Evolutionary conservation across 1,284 basidiomycete species (phyloP), one percentile per base, ranked within the genome.

Genomic region (Volvariella volvacea): DNA sequence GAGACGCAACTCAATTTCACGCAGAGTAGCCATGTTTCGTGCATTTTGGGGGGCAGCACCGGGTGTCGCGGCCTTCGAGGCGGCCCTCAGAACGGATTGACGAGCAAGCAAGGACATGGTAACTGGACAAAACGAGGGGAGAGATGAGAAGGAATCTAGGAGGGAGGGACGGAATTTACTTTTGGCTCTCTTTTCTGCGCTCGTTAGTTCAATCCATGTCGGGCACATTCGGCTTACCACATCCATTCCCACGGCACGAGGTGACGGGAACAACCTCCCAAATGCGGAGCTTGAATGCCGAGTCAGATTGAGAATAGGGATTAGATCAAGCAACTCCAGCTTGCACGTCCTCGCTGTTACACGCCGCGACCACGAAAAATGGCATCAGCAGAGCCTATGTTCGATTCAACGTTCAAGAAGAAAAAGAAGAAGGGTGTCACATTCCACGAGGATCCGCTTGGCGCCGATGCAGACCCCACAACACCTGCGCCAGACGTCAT

Each of bases 1-100:
- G 70, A 94, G 79, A 55, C 95, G 88, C 66, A 90, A 70, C 75
- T 99, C 96, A 60, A 98, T 89, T 73, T 99, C 95, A 61, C 93
- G 87, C 55, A 99, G 85, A 48, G 95, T 97, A 41, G 93, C 94
- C 90, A 94, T 93, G 66, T 92, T 92, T 55, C 86, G 80, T 55
- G 87, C 80, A 62, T 74, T 71, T 52, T 73, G 60, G 38, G 83
- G 80, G 42, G 74, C 80, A 56, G 79, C 76, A 51, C 71, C 74
- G 65, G 25, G 25, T 56, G 73, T 72, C 48, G 71, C 62, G 48
- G 77, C 73, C 65, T 78, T 74, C 46, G 70, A 62, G 44, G 72
- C 73, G 54, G 76, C 68, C 68, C 80, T 76, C 63, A 78, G 69
- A 63, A 86, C 70, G 61, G 81, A 71, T 68, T 74, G 74, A 67